These are phyloP conservation scores for Pichia cephalocereana DNA, from an alignment of 805 yeast genomes.

Conservation along the genomic window DNA sequence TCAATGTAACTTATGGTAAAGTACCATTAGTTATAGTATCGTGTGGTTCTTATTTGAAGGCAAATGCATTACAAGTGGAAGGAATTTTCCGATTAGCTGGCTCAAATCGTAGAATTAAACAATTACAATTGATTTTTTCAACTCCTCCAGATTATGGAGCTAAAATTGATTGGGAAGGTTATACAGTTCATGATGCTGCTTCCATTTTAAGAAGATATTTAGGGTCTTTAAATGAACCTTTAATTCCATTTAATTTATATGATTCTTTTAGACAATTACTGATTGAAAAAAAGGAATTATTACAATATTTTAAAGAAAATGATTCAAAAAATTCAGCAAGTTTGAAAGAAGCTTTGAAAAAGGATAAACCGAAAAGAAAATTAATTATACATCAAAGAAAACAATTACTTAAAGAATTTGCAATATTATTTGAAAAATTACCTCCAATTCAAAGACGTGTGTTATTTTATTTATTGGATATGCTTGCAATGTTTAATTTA, in stretches of 20 bases:
- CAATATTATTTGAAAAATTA: conserved; percentile 52
- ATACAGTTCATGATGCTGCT: conserved; percentile 95
- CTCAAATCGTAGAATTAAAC: conserved; percentile 77
- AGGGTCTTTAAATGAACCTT: conserved; percentile 85
- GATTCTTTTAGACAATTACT: conserved; percentile 74
- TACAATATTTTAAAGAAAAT: conserved; percentile 56
- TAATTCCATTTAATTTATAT: conserved; percentile 71
- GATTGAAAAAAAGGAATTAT: conserved; percentile 51
- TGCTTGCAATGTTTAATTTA: conserved; percentile 76
- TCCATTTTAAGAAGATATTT: conserved; percentile 78
- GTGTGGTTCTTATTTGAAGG: conserved; percentile 81
- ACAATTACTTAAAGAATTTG: conserved; percentile 64
- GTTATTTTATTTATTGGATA: conserved; percentile 76
- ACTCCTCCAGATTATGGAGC: conserved; percentile 87
- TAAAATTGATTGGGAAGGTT: conserved; percentile 84
- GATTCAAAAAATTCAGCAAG: conserved; percentile 16
- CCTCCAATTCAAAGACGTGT: conserved; percentile 78
- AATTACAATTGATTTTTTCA: conserved; percentile 74
- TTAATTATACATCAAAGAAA: conserved; percentile 45
- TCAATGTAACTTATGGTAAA: conserved; percentile 60
- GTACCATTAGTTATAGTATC: conserved; percentile 94
- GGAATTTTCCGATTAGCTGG: conserved; percentile 95
- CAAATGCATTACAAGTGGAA: conserved; percentile 67
- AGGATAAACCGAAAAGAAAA: conserved; percentile 8
- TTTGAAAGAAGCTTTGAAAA: conserved; percentile 8